A percentile compares a stretch with the other conserved stretches of the same genome.
phyloP scores from a whole-genome alignment of 2,329 filamentous ascomycete species.

The Phyllosticta citriasiana region DNA sequence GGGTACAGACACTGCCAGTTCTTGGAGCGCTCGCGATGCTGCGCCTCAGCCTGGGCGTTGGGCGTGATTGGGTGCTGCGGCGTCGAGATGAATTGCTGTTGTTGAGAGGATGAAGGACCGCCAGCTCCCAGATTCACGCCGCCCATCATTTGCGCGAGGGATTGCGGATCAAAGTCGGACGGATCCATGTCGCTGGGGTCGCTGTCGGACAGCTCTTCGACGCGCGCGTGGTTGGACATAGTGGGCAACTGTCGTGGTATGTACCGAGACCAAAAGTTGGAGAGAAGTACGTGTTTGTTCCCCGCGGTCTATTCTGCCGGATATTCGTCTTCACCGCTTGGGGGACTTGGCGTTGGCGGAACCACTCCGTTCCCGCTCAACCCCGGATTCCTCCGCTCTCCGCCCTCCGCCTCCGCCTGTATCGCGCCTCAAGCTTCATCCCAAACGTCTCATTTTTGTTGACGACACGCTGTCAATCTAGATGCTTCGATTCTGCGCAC shows the following conservation, averaged over 20 bases:
- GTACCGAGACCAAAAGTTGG: background rate
- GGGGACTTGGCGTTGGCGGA: background rate
- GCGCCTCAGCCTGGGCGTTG: constrained; percentile 25
- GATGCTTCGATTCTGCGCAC: background rate
- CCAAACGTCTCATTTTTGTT: background rate
- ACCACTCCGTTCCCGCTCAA: background rate
- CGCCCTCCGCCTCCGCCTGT: background rate
- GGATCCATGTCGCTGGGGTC: constrained; percentile 63
- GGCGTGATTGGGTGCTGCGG: constrained; percentile 20
- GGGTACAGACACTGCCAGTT: constrained; percentile 87
- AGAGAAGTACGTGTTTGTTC: background rate
- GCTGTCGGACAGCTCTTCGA: constrained; percentile 87
- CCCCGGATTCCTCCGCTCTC: background rate
- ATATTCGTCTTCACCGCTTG: background rate
- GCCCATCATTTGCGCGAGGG: constrained; percentile 47
- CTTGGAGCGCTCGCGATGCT: constrained; percentile 50
- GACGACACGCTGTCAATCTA: background rate
- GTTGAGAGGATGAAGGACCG: constrained; percentile 16
- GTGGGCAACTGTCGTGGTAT: constrained; percentile 13
- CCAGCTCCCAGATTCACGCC: constrained; percentile 4
- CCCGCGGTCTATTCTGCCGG: background rate
- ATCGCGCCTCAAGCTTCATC: background rate
- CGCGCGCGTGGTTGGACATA: constrained; percentile 71
- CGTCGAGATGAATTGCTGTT: constrained; percentile 12
- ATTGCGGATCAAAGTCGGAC: constrained; percentile 68